Conservation (phyloP, 148 eudicot genomes). For the Polygonum maritimum region DNA sequence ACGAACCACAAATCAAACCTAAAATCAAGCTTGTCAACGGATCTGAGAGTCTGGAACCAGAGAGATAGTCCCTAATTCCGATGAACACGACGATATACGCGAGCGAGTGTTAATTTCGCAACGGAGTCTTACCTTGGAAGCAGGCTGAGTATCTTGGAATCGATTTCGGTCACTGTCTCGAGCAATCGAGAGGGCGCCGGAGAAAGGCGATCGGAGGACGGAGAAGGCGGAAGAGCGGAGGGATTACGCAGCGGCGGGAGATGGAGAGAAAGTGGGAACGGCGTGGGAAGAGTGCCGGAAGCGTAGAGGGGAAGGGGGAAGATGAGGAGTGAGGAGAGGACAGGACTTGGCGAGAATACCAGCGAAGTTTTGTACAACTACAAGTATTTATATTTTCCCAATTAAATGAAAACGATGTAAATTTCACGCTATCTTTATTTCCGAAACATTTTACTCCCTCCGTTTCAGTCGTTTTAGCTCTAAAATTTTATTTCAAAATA, state of each 20-base stretch:
- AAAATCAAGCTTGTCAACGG: neutral
- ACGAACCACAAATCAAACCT: neutral
- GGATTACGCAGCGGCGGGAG: neutral
- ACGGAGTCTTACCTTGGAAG: conserved; percentile 5
- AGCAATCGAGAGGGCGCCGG: conserved; percentile 2
- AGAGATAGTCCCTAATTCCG: neutral
- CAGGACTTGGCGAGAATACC: neutral
- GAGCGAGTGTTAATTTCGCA: neutral
- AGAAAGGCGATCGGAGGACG: neutral
- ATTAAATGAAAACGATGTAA: neutral
- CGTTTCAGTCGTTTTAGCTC: too few species aligned
- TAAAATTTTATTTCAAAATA: too few species aligned
- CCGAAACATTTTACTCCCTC: too few species aligned
- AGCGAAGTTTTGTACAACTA: neutral
- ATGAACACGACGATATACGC: neutral
- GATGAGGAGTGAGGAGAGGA: conserved; percentile 7
- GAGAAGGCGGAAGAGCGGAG: neutral
- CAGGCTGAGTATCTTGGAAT: neutral
- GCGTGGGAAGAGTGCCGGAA: conserved; percentile 2
- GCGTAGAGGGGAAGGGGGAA: conserved; percentile 2
- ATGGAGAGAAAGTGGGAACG: conserved; percentile 1
- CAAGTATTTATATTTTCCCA: neutral
- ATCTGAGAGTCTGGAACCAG: neutral
- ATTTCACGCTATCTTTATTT: neutral
- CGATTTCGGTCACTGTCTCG: conserved; percentile 2